Base-by-base conservation (phyloP, 352 stramenopile genomes). In the Pythium dissotocum region DNA sequence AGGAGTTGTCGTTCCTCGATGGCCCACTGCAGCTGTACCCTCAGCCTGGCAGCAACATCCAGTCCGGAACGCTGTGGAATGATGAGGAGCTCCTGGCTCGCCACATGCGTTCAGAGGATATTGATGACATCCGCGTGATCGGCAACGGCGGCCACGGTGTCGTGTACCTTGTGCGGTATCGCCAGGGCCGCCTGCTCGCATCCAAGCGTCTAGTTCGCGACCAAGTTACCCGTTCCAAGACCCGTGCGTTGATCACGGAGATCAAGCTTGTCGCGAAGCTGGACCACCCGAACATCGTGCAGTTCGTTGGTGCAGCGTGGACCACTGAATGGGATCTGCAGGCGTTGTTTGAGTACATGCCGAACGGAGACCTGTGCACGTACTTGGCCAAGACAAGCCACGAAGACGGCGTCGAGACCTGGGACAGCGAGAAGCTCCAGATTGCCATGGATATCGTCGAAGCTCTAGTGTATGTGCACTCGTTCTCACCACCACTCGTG, bases 401-500 rank as follows among this genome's bases (percentile, higher is more conserved):
- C 46, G 21, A 49, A 18, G 72, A 70, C 33, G 30, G 54, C 2
- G 14, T 52, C 6, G 58, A 75, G 26, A 63, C 16, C 4, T 78
- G 63, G 69, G 61, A 60, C 26, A 10, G 2, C 14, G 48, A 30
- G 53, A 82, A 82, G 59, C 35, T 80, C 2, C 75, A 79, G 55
- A 64, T 83, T 18, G 77, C 75, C 24, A 68, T 82, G 38, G 77
- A 82, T 49, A 51, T 82, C 6, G 71, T 70, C 28, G 75, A 83
- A 59, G 78, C 76, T 13, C 69, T 86, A 18, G 64, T 71, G 1
- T 83, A 79, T 49, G 69, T 77, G n/a, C 77, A 87, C 57, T 71
- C 77, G 28, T 77, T 78, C 49, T 72, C 59, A 10, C 78, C 78
- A 8, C 67, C 68, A 10, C 48, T 85, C 7, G 70, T 88, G 26